These are phyloP conservation scores for Orbilia blumenaviensis DNA, from an alignment of 2,329 filamentous ascomycete species.

Conservation along the genomic window DNA sequence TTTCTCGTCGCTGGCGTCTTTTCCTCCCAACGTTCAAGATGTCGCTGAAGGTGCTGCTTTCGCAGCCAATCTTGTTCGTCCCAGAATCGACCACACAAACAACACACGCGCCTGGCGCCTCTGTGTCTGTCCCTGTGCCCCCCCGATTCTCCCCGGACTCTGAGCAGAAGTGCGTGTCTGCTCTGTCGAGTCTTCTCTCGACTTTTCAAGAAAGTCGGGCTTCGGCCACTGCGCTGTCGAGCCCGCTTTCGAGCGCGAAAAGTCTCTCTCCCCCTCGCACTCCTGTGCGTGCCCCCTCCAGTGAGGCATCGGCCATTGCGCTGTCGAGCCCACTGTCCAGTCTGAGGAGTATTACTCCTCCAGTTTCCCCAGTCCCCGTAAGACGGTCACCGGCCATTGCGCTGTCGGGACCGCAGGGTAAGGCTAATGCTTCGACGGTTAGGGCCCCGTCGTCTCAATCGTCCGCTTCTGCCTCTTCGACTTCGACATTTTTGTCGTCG, in stretches of 20 bases:
- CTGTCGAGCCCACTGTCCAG: too few relatives aligned
- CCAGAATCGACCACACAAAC: conserved; percentile 30
- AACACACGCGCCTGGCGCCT: conserved; percentile 1
- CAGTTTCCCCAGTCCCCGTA: background rate
- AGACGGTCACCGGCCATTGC: background rate
- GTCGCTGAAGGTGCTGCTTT: conserved; percentile 41
- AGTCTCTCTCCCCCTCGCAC: too few relatives aligned
- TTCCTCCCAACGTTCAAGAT: conserved; percentile 3
- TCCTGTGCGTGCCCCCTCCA: too few relatives aligned
- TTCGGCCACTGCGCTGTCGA: background rate
- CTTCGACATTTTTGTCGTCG: background rate
- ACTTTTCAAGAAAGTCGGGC: background rate
- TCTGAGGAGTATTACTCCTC: too few relatives aligned
- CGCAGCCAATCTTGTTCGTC: conserved; percentile 45
- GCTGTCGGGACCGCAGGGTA: background rate
- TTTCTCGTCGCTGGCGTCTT: background rate
- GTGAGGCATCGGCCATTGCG: too few relatives aligned
- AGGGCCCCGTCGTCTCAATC: background rate
- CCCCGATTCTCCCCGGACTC: background rate
- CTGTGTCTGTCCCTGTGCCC: background rate
- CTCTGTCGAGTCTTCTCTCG: background rate
- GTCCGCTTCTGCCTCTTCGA: background rate
- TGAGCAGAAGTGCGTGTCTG: background rate
- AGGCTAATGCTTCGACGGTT: background rate
- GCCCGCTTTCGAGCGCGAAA: too few relatives aligned